Base-by-base conservation (phyloP, 2,329 filamentous ascomycete species). In the Claviceps purpurea region DNA sequence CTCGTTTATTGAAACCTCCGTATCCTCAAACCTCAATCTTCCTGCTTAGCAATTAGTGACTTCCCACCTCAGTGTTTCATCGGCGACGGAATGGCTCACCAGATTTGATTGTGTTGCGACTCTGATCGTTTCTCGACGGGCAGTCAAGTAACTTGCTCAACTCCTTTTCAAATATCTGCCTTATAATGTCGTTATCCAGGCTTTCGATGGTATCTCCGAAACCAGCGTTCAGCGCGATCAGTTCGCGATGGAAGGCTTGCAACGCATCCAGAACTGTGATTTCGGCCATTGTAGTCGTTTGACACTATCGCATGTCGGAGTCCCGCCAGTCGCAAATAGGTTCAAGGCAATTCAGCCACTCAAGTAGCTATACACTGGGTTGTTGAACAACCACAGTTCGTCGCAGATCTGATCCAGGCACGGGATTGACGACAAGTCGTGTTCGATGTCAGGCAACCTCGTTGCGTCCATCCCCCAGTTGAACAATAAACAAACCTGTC, bases 181-280 rank as follows among this genome's bases (percentile, higher is more conserved):
- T 76, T 50, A 89, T 69, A 30, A 94, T 73, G 59, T 79, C 77
- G 55, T 89, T 78, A 55, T 86, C 81, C 50, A 91, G 78, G 45
- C 86, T 72, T 59, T 85, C 84, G 37, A 81, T 75, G 53, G 70
- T 71, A 45, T 75, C 72, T 50, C 71, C 70, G 50, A 84, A 80
- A 52, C 81, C 79, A 62, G 93, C 84, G 57, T 81, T 79, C 60
- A 93, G 76, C 53, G 85, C 82, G 59, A 85, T 74, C 56, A 98
- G 81, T 70, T 95, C 89, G 66, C 86, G 81, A 68, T 95, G 87
- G 61, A 98, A 81, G 67, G 81, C 83, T 72, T 90, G 83, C 62
- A 97, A 81, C 68, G 82, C 80, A 64, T 84, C 84, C 64, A 94
- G 76, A 63, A 78, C 81, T 65, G 82, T 82, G 65, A 81, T 73